Base-by-base conservation (phyloP, 257 asterid species). In the Penstemon barbatus region DNA sequence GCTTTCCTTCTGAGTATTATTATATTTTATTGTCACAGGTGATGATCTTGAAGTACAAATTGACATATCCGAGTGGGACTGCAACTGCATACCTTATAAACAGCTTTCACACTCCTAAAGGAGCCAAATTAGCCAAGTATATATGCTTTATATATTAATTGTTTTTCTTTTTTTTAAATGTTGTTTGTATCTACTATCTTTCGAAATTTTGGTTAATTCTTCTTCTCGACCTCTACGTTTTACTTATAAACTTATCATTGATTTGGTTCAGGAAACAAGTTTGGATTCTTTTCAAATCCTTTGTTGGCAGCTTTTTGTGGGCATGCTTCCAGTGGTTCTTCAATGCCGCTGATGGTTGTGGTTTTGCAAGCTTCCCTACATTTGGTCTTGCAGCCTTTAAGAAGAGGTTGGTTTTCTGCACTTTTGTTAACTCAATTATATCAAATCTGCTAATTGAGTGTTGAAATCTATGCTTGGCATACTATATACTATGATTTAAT, bases 301-400 rank as follows among this genome's bases (percentile, higher is more conserved):
- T 89, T 59, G 10, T 70, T 1, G 80, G 75, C 54, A 87, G 95
- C 78, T 72, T 11, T 61, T 3, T 79, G 49, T 42, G 82, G 82
- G 84, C 81, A 0, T 75, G 64, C 61, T 65, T 88, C 63, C 83
- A 88, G 53, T 88, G 96, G 96, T 81, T 88, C 57, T 84, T 80
- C 61, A 64, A 74, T 5, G 82, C 81, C 12, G 82, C 76, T 3
- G 95, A 84, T 43, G 84, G 82, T 13, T 91, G 98, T 25, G 95
- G 98, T 15, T 91, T 91, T 63, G 57, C 70, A 74, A 81, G 71
- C 79, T 85, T 89, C 73, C 98, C 96, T 0, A 91, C 96, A 0
- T 91, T 91, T 64, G 98, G 96, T 19, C 79, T 86, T 12, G 66
- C 72, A 45, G 95, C 97, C 45, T 85, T 45, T 55, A 70, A 15